Conservation (phyloP, 805 yeast genomes). For the Ogataea corticis region DNA sequence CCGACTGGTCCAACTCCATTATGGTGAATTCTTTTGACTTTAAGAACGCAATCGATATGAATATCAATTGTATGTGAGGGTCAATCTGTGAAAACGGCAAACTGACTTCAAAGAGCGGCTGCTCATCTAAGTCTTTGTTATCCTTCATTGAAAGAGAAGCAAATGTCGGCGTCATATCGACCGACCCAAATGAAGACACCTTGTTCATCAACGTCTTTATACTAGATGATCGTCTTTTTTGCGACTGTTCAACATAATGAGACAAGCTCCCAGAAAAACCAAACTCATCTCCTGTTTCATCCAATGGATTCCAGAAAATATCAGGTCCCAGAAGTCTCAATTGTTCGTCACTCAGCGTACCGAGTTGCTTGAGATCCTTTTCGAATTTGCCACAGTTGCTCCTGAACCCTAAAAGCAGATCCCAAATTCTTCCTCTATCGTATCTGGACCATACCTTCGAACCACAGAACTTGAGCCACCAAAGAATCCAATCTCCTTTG, state of each 20-base stretch:
- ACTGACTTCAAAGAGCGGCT: conserved; percentile 13
- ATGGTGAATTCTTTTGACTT: conserved; percentile 77
- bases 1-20: conserved; percentile 87
- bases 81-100: conserved; percentile 63
- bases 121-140: conserved; percentile 27
- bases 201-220: conserved; percentile 31
- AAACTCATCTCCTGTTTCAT: conserved; percentile 21
- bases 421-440: conserved; percentile 92
- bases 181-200: conserved; percentile 23
- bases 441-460: conserved; percentile 77
- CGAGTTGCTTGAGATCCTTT: conserved; percentile 26
- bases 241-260: conserved; percentile 1
- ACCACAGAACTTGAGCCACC: conserved; percentile 95
- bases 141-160: conserved; percentile 18
- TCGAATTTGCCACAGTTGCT: conserved; percentile 32
- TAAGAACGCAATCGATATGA: conserved; percentile 73
- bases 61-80: conserved; percentile 75
- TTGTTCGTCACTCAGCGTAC: conserved; percentile 22
- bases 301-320: conserved; percentile 56
- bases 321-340: conserved; percentile 52
- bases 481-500: conserved; percentile 86
- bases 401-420: conserved; percentile 78
- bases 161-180: conserved; percentile 33
- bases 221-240: conserved; percentile 32
- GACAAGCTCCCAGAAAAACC: conserved; percentile 2